Evolutionary conservation across 2,329 filamentous ascomycete species (phyloP).

Genomic region (Malbranchea zuffiana): DNA sequence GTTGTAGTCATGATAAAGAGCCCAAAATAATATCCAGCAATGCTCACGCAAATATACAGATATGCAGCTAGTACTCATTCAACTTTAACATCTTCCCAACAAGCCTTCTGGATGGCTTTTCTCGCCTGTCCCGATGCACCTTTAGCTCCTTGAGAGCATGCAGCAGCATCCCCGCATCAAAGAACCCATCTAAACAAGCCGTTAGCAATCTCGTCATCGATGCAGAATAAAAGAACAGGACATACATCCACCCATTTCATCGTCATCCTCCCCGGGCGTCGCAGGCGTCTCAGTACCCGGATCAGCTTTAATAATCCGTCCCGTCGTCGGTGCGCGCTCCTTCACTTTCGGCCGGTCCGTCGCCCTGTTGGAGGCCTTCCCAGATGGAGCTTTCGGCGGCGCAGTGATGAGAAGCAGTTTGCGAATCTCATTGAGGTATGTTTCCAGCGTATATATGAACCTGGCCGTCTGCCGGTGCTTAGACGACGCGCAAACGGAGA

Average conservation of each 20-base stretch:
- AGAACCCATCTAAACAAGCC: conserved; percentile 67
- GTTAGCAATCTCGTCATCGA: conserved; percentile 10
- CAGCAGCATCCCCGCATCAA: conserved; percentile 88
- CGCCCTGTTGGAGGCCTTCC: conserved; percentile 53
- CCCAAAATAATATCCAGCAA: not conserved
- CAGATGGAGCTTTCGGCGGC: conserved; percentile 39
- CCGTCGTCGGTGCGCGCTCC: conserved; percentile 34
- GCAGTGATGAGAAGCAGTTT: conserved; percentile 66
- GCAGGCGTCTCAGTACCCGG: conserved; percentile 39
- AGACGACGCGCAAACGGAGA: conserved; percentile 82
- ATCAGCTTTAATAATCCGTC: conserved; percentile 56
- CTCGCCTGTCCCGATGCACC: conserved; percentile 26
- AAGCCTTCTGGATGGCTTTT: conserved; percentile 30
- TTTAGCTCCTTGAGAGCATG: conserved; percentile 63
- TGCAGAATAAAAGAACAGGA: conserved; percentile 20
- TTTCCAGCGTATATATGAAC: conserved; percentile 80
- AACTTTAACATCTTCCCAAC: conserved; percentile 41
- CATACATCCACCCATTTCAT: conserved; percentile 88
- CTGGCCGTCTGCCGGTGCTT: conserved; percentile 90
- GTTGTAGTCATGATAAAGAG: not conserved
- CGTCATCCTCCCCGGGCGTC: conserved; percentile 61
- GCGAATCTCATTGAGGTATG: conserved; percentile 80
- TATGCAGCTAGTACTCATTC: conserved; percentile 33
- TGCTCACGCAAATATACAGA: no score
- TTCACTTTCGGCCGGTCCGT: not conserved